Conservation (phyloP, 1,284 basidiomycete genomes). For the Puccinia coronata region DNA sequence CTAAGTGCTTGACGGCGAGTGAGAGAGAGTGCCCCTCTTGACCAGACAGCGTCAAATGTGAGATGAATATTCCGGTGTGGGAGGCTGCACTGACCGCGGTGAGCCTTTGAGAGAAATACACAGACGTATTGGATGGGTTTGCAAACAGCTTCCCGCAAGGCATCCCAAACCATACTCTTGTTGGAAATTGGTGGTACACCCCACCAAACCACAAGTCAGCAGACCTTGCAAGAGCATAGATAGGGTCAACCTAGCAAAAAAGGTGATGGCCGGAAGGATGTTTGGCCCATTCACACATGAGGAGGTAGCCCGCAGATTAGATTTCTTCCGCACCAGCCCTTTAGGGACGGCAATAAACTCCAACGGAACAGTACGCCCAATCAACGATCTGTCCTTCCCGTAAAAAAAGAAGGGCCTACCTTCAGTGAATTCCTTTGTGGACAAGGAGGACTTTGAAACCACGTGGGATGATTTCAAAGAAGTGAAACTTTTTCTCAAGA, state of each 20-base stretch:
- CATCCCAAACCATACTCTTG: background rate
- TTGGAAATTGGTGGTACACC: no score
- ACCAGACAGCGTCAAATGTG: no score
- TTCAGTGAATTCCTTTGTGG: slow-evolving; percentile 17
- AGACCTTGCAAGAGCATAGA: no score
- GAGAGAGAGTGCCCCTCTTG: no score
- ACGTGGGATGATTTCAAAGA: slow-evolving; percentile 23
- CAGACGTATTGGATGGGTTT: background rate
- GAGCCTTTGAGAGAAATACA: background rate
- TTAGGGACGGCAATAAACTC: background rate
- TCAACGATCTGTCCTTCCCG: background rate
- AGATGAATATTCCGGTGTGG: no score
- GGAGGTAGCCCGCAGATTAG: background rate
- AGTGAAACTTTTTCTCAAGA: background rate
- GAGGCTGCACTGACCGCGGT: background rate
- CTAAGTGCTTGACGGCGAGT: no score
- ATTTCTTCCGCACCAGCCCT: background rate
- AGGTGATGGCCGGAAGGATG: background rate
- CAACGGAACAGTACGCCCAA: background rate
- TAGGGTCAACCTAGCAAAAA: no score
- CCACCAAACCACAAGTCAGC: background rate
- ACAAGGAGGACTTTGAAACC: background rate
- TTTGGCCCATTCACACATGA: background rate
- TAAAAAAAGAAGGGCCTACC: background rate
- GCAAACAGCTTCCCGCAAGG: background rate